Conservation (phyloP, 345 rosid genomes). For the Aquilaria malaccensis region DNA sequence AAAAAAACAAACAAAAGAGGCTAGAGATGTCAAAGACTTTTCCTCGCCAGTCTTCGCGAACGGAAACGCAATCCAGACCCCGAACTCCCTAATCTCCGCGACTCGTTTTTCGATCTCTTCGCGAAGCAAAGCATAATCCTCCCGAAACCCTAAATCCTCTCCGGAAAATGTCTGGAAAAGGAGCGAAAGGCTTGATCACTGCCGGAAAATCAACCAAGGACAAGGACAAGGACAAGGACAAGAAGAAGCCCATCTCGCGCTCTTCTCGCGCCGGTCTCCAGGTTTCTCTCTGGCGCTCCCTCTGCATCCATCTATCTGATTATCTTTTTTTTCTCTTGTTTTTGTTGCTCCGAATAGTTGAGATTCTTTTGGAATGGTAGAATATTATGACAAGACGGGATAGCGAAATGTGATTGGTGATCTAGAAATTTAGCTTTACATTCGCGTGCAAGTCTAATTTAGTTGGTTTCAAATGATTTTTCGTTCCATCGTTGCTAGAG, state of each 20-base stretch:
- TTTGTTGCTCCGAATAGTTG: not conserved
- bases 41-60: no score
- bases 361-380: not conserved
- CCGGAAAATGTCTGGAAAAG: constrained; percentile 75
- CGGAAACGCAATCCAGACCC: no score
- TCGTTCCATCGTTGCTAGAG: no score
- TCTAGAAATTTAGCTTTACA: not conserved
- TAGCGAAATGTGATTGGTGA: not conserved
- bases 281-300: constrained; percentile 20
- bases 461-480: not conserved
- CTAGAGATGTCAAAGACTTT: no score
- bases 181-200: constrained; percentile 67
- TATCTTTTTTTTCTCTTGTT: not conserved
- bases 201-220: constrained; percentile 47
- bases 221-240: constrained; percentile 54
- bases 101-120: not conserved
- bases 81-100: not conserved
- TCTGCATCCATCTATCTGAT: not conserved
- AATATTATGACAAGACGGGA: not conserved
- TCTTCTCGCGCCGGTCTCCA: constrained; percentile 84
- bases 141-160: constrained; percentile 1
- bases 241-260: constrained; percentile 69
- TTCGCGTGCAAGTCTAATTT: not conserved
- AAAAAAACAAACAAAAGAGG: no score
- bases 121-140: not conserved